Base-by-base conservation (phyloP, 106 monocot genomes). In the Phalaenopsis aphrodite region DNA sequence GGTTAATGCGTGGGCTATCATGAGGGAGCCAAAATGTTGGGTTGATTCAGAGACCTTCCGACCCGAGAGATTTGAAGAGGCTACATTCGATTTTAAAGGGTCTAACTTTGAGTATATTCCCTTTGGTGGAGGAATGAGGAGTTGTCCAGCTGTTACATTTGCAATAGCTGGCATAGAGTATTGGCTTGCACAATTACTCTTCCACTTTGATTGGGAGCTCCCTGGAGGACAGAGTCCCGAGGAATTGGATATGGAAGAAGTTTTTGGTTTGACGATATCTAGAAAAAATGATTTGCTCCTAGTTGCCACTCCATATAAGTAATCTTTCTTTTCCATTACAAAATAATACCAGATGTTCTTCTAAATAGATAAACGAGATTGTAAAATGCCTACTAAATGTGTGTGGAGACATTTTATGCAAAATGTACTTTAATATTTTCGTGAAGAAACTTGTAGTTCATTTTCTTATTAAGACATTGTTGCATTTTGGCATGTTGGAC, bases 201-300 rank as follows among this genome's bases (percentile, higher is more conserved):
- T 21, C 18, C 7, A 61, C 36, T 81, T 81, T 16, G 61, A 75
- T 16, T 81, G 81, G 81, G 17, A 42, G 17, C 47, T 75, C 0
- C 83, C 83, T 0, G 24, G 56, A 10, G 83, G 78, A 0, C 78
- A 18, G 83, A 78, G 41, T 2, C 56, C 78, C 0, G 78, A 72
- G 8, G 83, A 83, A 14, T 16, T 83, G 15, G 78, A 78, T 41
- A 45, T 83, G 78, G 17, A n/a, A 2, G 78, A 77, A 58, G 41
- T 41, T 4, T 37, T 47, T 3, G 41, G 75, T 3, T 0, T 38
- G 8, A 3, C 39, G 6, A 0, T 39, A 9, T 10, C 47, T n/a
- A 56, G 39, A 41, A 78, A 78, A 21, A 38, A 38, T 48, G 9
- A 18, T 41, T 42, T 78, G 41, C 16, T 18, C 1, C 18, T 78